Conservation (phyloP, 2,329 filamentous ascomycete species). For the Pseudogymnoascus sp. region DNA sequence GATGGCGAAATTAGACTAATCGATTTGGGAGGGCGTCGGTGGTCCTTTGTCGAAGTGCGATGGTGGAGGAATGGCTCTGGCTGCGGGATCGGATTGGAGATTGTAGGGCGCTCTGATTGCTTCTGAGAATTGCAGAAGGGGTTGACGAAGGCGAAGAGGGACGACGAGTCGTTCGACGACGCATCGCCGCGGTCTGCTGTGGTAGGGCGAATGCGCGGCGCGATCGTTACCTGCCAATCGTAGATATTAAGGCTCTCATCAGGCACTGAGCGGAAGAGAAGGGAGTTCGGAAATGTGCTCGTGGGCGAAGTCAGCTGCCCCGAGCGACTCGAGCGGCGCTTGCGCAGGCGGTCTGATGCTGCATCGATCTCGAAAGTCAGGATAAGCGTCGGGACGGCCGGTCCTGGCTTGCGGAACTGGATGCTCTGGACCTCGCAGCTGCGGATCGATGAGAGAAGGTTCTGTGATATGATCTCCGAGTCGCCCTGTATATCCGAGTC, state of each 20-base stretch:
- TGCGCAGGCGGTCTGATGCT: constrained; percentile 49
- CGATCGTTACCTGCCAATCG: constrained; percentile 46
- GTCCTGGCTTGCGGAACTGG: constrained; percentile 53
- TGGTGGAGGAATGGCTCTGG: constrained; percentile 32
- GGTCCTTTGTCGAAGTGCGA: constrained; percentile 41
- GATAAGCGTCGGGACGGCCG: constrained; percentile 50
- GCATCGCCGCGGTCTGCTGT: constrained; percentile 20
- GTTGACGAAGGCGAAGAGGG: constrained; percentile 23
- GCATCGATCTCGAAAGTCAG: constrained; percentile 44
- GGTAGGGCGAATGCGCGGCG: constrained; percentile 28
- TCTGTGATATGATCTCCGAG: constrained; percentile 25
- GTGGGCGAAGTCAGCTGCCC: constrained; percentile 38
- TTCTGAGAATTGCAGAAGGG: constrained; percentile 19
- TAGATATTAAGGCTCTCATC: constrained; percentile 47
- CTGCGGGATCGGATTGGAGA: constrained; percentile 15
- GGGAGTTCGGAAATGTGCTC: constrained; percentile 29
- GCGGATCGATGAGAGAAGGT: constrained; percentile 27
- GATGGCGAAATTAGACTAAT: constrained; percentile 48
- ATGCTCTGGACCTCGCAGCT: constrained; percentile 42
- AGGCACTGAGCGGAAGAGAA: constrained; percentile 48
- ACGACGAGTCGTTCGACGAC: constrained; percentile 3
- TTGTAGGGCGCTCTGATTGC: background rate
- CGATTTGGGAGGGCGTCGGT: constrained; percentile 32
- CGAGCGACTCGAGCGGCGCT: constrained; percentile 56
- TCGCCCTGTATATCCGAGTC: constrained; percentile 24